phyloP scores from a whole-genome alignment of 1,284 basidiomycete genomes.

The Butyriboletus regius region DNA sequence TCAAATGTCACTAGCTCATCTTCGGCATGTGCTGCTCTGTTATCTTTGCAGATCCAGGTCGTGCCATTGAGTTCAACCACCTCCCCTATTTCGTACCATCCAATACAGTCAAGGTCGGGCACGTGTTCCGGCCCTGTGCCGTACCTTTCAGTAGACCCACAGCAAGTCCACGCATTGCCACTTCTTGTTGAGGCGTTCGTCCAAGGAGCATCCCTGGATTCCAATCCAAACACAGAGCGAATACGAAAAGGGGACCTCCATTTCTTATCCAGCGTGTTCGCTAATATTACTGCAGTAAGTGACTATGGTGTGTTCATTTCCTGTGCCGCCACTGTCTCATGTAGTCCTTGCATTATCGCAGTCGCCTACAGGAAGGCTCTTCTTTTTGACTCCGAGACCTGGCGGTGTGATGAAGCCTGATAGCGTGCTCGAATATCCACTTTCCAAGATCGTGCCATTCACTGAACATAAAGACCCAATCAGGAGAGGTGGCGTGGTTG shows the following conservation, averaged over 20 bases:
- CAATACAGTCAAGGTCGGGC: slow-evolving; percentile 66
- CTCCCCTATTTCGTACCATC: slow-evolving; percentile 48
- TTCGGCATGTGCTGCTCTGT: slow-evolving; percentile 58
- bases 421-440: slow-evolving; percentile 60
- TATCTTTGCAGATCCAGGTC: slow-evolving; percentile 63
- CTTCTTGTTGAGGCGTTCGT: slow-evolving; percentile 81
- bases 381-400: slow-evolving; percentile 61
- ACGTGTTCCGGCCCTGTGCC: slow-evolving; percentile 62
- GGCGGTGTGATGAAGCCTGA: slow-evolving; percentile 37
- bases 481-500: slow-evolving; percentile 76
- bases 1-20: slow-evolving; percentile 87
- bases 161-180: slow-evolving; percentile 60
- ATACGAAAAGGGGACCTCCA: slow-evolving; percentile 71
- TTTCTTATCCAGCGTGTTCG: slow-evolving; percentile 87
- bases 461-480: slow-evolving; percentile 84
- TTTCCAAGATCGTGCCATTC: slow-evolving; percentile 75
- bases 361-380: slow-evolving; percentile 61
- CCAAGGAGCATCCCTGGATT: slow-evolving; percentile 55
- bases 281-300: slow-evolving; percentile 75
- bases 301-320: neutral
- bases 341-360: slow-evolving; percentile 26
- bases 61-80: slow-evolving; percentile 41
- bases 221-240: slow-evolving; percentile 43
- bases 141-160: slow-evolving; percentile 51
- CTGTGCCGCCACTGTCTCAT: neutral